Evolutionary conservation across 352 stramenopile genomes (phyloP), one percentile per base, ranked within the genome.

Genomic region (Pythium rishiriense): DNA sequence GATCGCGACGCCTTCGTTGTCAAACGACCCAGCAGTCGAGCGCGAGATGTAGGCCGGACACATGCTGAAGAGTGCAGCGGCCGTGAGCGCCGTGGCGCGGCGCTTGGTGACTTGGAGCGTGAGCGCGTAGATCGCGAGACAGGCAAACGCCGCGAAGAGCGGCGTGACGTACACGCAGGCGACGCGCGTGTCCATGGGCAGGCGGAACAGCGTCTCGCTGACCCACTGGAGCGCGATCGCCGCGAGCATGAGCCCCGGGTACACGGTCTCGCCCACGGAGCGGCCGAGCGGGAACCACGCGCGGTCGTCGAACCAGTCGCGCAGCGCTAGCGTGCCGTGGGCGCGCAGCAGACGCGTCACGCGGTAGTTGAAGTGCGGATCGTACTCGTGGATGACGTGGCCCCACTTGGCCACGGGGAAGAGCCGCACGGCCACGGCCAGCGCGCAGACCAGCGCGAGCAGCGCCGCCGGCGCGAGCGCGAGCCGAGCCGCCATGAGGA

Each of bases 341-440:
- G 96, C 80, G 39, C 83, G 78, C 15, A 99, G 79, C 50, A 97
- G 96, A 79, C 99, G 98, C 51, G 97, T 99, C 25, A 98, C 97
- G 59, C 97, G 91, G 83, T 97, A 99, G 75, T 99, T 99, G 76
- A 99, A 99, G 70, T 99, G 98, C 35, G 98, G 90, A 52, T 97
- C 88, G 64, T 93, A 97, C 75, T 97, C 90, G 52, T 97, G 87
- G 69, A 97, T 98, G 42, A 97, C 86, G 37, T 76, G 94, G 37
- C 96, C 93, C 83, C 93, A 98, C 28, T 87, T 64, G 28, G 94
- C 93, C 31, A 98, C 87, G 17, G 93, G 89, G 70, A 98, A 98
- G 57, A 98, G 82, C 24, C 93, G 86, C 57, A 98, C 96, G 68
- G 83, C 69, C 65, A 98, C 80, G 41, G 88, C 87, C n/a, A 98